Base-by-base conservation (phyloP, 2,329 filamentous ascomycete species). In the Talaromyces verruculosus region DNA sequence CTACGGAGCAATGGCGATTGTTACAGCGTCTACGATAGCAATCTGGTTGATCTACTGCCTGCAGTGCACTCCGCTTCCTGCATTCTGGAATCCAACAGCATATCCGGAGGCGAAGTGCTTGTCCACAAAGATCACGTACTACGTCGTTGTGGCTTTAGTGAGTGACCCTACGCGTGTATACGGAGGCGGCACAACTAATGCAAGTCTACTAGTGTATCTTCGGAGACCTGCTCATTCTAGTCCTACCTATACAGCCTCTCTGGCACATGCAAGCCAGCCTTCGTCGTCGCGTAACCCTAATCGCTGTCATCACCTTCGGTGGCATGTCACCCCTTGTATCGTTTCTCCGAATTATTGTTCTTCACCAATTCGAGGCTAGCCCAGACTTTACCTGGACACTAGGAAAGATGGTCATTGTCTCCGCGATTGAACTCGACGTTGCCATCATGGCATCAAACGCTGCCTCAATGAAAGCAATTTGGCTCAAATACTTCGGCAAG, bases 401-500 rank as follows among this genome's bases (percentile, higher is more conserved):
- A 15, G 60, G 43, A 13, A 63, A 63, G 33, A 49, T 63, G 60
- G 19, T 63, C 7, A 49, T 63, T 25, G 60, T 63, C 3, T 63
- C 60, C 30, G 60, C 60, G 6, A 53, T 63, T 11, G 60, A 63
- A 41, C 30, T 63, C 28, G 43, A 63, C 43, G 60, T 63, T 10
- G 60, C 43, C 11, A 63, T 63, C 7, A 63, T 63, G 28, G 60
- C 60, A 49, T 33, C 60, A 8, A 63, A 63, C 19, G 60, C 60
- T 3, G 43, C 60, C 19, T 63, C 60, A 8, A 17, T 63, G 45
- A 63, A 63, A 63, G 41, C 43, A 3, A 35, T 63, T 4, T 63
- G 60, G 60, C 10, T 51, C 60, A 49, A 51, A 37, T 53, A 63
- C 60, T 15, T 63, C 25, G 8, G 30, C 17, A 63, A 63, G 10